These are phyloP conservation scores for Arthrobotrys iridis DNA, from an alignment of 2,329 filamentous ascomycete species.

Conservation along the genomic window DNA sequence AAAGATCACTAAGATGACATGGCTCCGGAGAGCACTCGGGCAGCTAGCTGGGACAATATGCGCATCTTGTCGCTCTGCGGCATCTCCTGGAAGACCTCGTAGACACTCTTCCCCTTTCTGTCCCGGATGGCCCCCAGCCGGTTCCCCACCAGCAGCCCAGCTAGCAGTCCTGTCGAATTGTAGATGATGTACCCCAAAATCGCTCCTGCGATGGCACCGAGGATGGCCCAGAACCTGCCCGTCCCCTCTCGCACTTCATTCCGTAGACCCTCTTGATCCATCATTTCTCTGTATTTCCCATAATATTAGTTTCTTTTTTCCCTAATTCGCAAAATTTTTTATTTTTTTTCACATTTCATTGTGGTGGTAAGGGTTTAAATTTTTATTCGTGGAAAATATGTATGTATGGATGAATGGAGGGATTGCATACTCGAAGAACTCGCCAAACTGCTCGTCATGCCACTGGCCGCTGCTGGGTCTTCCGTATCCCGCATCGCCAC, in stretches of 20 bases:
- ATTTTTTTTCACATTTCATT: background rate
- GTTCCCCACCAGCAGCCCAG: slow-evolving; percentile 91
- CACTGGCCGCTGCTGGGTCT: slow-evolving; percentile 32
- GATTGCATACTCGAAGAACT: slow-evolving; percentile 48
- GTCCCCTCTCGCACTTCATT: slow-evolving; percentile 65
- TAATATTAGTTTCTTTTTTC: background rate
- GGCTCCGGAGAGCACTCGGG: slow-evolving; percentile 31
- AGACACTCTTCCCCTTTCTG: slow-evolving; percentile 92
- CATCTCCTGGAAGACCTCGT: slow-evolving; percentile 85
- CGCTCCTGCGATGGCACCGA: slow-evolving; percentile 86
- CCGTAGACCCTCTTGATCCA: slow-evolving; percentile 38
- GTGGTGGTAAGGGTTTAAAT: background rate
- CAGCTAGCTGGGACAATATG: slow-evolving; percentile 36
- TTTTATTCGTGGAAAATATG: background rate
- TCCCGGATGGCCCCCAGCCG: slow-evolving; percentile 86
- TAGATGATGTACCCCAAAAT: slow-evolving; percentile 89
- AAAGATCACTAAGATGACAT: slow-evolving; percentile 11
- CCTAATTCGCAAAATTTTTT: background rate
- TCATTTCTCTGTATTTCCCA: slow-evolving; percentile 38
- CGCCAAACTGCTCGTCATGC: slow-evolving; percentile 49
- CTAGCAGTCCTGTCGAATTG: slow-evolving; percentile 87
- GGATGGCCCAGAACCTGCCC: slow-evolving; percentile 82
- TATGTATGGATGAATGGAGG: background rate
- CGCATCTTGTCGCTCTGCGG: slow-evolving; percentile 82
- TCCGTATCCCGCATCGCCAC: background rate